A percentile compares a stretch with the other conserved stretches of the same genome.
Conservation (phyloP, 1,284 basidiomycete species). For the Marasmius tenuissimus region DNA sequence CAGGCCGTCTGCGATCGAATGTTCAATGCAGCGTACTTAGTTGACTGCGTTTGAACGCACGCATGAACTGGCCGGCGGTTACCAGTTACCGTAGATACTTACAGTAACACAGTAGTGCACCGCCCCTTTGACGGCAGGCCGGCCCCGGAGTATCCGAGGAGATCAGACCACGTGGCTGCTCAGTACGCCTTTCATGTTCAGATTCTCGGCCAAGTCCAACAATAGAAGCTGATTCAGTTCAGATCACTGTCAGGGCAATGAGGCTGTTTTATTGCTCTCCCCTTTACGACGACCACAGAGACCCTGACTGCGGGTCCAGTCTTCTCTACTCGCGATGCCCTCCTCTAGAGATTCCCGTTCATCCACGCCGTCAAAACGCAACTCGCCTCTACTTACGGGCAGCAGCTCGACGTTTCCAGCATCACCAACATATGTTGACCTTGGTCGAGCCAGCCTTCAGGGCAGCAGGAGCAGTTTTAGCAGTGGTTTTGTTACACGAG, state of each 20-base stretch:
- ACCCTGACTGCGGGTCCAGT: background rate
- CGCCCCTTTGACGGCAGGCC: too few species aligned
- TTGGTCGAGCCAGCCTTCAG: too few species aligned
- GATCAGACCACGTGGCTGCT: background rate
- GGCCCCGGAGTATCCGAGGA: too few species aligned
- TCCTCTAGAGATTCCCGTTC: background rate
- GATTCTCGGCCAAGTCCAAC: background rate
- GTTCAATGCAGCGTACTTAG: too few species aligned
- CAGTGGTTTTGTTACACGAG: conserved; percentile 19
- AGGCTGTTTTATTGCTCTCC: background rate
- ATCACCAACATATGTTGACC: too few species aligned
- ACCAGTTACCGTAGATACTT: too few species aligned
- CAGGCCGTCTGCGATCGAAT: too few species aligned
- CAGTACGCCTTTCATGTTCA: background rate
- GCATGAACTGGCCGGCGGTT: too few species aligned
- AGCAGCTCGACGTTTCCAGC: too few species aligned
- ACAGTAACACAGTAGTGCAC: too few species aligned
- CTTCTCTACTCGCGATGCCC: background rate
- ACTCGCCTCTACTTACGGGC: background rate
- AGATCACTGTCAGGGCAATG: background rate
- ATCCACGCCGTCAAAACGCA: background rate
- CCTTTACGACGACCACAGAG: background rate
- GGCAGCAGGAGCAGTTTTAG: too few species aligned
- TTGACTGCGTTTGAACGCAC: too few species aligned
- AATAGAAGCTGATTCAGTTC: background rate